Conservation (phyloP, 192 early-diverging fungal genomes). For the Diversispora epigaea region DNA sequence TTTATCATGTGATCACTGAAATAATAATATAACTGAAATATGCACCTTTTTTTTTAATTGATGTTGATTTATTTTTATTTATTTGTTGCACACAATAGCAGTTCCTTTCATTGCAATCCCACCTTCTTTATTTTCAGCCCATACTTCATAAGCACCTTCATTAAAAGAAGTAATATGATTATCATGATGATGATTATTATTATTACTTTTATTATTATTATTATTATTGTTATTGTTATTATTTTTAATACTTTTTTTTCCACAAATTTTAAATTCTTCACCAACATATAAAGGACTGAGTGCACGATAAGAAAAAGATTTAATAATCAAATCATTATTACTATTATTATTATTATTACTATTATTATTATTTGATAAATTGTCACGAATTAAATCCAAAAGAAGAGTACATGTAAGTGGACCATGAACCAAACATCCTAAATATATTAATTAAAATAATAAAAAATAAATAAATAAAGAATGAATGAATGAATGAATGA, state of each 20-base stretch:
- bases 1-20: too few relatives aligned
- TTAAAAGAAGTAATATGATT: too few relatives aligned
- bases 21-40: too few relatives aligned
- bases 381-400: constrained; percentile 59
- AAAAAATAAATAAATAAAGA: background rate
- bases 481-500: background rate
- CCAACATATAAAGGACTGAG: constrained; percentile 65
- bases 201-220: too few relatives aligned
- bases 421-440: constrained; percentile 71
- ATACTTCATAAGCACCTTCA: constrained; percentile 56
- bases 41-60: too few relatives aligned
- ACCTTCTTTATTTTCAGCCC: constrained; percentile 64
- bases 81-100: constrained; percentile 2
- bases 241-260: constrained; percentile 41
- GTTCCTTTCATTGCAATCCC: constrained; percentile 76
- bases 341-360: too few relatives aligned
- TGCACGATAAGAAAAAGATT: constrained; percentile 69
- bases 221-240: constrained; percentile 17
- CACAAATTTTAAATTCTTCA: constrained; percentile 56
- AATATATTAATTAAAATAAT: too few relatives aligned
- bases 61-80: too few relatives aligned
- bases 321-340: constrained; percentile 39
- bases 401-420: constrained; percentile 79
- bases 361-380: constrained; percentile 36
- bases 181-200: too few relatives aligned